Evolutionary conservation across 495 filamentous ascomycete species (phyloP).

Genomic region (Cladorrhinum samala): DNA sequence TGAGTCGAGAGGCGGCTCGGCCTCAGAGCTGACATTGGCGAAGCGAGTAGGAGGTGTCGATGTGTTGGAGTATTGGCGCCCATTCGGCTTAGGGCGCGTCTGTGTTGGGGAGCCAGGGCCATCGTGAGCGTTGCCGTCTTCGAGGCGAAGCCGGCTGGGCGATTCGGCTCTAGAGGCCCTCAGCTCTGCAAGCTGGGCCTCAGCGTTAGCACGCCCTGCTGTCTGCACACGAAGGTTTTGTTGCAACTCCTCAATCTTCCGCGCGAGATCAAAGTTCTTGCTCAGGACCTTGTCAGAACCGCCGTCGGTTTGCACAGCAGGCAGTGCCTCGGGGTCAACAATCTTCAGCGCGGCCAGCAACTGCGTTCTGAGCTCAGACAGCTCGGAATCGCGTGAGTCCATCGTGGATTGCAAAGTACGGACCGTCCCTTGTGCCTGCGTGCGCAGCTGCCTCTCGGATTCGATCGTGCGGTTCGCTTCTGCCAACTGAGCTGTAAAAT

Average conservation of each 20-base stretch:
- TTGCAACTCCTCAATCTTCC: constrained; percentile 81
- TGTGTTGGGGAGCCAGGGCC: constrained; percentile 73
- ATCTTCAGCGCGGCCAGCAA: constrained; percentile 76
- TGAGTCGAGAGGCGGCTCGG: constrained; percentile 51
- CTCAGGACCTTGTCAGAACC: constrained; percentile 41
- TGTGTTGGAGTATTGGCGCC: constrained; percentile 63
- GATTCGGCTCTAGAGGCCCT: constrained; percentile 68
- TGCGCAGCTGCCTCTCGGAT: constrained; percentile 78
- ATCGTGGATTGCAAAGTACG: constrained; percentile 72
- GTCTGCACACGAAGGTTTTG: constrained; percentile 77
- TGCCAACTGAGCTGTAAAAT: constrained; percentile 71
- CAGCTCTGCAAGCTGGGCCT: constrained; percentile 75
- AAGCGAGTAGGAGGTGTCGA: constrained; percentile 70
- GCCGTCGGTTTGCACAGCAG: constrained; percentile 40
- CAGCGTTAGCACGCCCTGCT: constrained; percentile 77
- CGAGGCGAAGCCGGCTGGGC: constrained; percentile 62
- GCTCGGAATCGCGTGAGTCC: constrained; percentile 70
- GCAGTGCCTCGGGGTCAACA: constrained; percentile 67
- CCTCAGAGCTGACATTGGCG: constrained; percentile 57
- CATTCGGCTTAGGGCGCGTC: constrained; percentile 65
- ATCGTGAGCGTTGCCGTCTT: constrained; percentile 85
- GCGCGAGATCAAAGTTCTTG: constrained; percentile 73
- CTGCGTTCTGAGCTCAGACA: constrained; percentile 71
- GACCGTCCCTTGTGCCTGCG: constrained; percentile 79
- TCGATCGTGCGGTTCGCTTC: constrained; percentile 87